Evolutionary conservation across 805 yeast genomes (phyloP).

Genomic region (Wickerhamomyces chaumierensis): DNA sequence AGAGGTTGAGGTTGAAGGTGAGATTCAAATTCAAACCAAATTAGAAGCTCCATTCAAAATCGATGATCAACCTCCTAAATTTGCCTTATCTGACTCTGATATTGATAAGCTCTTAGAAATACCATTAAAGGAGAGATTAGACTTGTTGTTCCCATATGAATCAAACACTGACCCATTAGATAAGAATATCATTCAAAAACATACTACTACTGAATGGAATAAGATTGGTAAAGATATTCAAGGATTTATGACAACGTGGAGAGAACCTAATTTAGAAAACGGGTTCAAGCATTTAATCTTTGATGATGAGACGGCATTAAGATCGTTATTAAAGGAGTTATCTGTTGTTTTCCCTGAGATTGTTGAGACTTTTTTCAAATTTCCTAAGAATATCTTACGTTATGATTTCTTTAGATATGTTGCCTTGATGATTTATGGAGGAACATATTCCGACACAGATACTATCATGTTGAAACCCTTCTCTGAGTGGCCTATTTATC

Average conservation of each 20-base stretch:
- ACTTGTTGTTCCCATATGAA: not conserved
- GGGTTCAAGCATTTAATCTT: not conserved
- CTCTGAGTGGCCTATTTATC: constrained; percentile 43
- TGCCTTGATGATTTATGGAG: constrained; percentile 26
- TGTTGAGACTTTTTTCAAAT: not conserved
- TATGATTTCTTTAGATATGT: constrained; percentile 2
- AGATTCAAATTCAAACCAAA: not conserved
- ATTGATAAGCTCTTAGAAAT: not conserved
- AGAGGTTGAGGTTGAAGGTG: not conserved
- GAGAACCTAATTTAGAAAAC: not conserved
- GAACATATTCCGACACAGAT: constrained; percentile 55
- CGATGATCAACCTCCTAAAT: not conserved
- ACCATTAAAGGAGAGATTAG: not conserved
- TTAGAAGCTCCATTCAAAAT: not conserved
- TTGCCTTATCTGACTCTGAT: not conserved
- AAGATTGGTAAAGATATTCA: not conserved
- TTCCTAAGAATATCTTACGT: constrained; percentile 2
- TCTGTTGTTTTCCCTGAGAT: not conserved
- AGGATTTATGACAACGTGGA: not conserved
- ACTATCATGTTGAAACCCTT: constrained; percentile 38
- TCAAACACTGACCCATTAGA: not conserved
- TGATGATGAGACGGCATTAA: not conserved
- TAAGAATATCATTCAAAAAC: not conserved
- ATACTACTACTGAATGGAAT: not conserved
- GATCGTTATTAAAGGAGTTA: not conserved